These are phyloP conservation scores for Cercospora canescens DNA, from an alignment of 2,329 filamentous ascomycete species.

Conservation along the genomic window DNA sequence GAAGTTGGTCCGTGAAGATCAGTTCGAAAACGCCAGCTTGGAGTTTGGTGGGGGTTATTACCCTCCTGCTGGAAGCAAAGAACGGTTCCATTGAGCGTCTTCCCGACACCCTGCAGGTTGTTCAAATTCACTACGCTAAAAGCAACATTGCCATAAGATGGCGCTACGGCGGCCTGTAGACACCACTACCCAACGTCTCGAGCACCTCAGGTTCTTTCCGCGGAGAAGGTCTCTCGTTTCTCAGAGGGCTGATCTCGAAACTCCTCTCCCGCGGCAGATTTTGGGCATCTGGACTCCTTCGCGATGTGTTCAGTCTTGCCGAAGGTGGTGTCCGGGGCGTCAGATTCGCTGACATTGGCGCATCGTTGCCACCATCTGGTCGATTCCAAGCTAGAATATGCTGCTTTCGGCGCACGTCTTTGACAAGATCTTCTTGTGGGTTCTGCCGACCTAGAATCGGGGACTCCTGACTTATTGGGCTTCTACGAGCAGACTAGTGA, in stretches of 20 bases:
- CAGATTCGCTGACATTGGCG: slow-evolving; percentile 20
- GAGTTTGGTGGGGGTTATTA: slow-evolving; percentile 54
- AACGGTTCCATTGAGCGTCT: slow-evolving; percentile 37
- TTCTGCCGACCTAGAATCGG: slow-evolving; percentile 5
- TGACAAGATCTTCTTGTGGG: background rate
- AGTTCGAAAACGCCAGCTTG: slow-evolving; percentile 46
- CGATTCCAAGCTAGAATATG: slow-evolving; percentile 8
- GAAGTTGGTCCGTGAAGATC: slow-evolving; percentile 41
- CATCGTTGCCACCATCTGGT: slow-evolving; percentile 6
- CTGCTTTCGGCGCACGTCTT: background rate
- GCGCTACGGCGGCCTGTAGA: background rate
- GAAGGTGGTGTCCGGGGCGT: slow-evolving; percentile 23
- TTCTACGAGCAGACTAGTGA: slow-evolving; percentile 5
- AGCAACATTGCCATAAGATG: background rate
- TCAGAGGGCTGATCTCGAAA: slow-evolving; percentile 19
- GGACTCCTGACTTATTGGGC: slow-evolving; percentile 7
- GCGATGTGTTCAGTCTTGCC: slow-evolving; percentile 7
- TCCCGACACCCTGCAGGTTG: background rate
- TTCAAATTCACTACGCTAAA: background rate
- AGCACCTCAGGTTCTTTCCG: background rate
- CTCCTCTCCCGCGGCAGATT: slow-evolving; percentile 6
- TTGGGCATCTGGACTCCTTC: slow-evolving; percentile 1
- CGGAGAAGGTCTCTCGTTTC: background rate
- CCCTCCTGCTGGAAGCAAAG: slow-evolving; percentile 40
- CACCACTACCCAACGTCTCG: background rate